Base-by-base conservation (phyloP, 495 filamentous ascomycete genomes). In the Cetradonia linearis region DNA sequence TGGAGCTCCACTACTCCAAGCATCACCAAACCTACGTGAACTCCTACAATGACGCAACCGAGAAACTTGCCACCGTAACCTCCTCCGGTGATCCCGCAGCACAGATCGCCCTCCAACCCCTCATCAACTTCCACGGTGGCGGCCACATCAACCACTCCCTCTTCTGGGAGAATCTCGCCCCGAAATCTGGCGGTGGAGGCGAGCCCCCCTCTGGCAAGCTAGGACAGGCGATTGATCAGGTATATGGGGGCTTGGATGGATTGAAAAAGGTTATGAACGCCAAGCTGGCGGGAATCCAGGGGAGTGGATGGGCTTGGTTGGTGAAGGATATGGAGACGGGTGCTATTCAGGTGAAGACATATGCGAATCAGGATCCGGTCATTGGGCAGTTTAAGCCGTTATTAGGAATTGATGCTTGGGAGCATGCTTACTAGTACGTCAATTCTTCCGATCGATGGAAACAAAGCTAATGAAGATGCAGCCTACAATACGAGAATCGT, bases 321-420 rank as follows among this genome's bases (percentile, higher is more conserved):
- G 90, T 95, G 54, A 86, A 87, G 78, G 89, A 95, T 70, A 87
- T 79, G 61, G 82, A 84, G 71, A 91, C 86, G 48, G 84, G 83
- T 9, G 80, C 75, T 63, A 74, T 96, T 56, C 72, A 75, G 61
- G 90, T 95, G 72, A 84, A 81, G 81, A 80, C 89, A 70, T 80
- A 91, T 79, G 81, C 89, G 81, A 86, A 97, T 77, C 93, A 98
- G 72, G 94, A 98, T 70, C 88, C 93, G 4, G 89, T 96, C 36
- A 84, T 95, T 13, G 87, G 87, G 23, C 88, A 89, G 62, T 95
- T 86, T 74, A 77, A 81, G 58, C 91, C 93, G 56, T 74, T 98
- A 53, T 79, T 98, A 36, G 93, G 94, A 16, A 86, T 98, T 68
- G 93, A 98, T 77, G 94, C 93, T 69, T 98, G 93, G 93, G 93